These are phyloP conservation scores for Stemphylium vesicarium DNA, from an alignment of 2,329 filamentous ascomycete genomes.

Conservation along the genomic window DNA sequence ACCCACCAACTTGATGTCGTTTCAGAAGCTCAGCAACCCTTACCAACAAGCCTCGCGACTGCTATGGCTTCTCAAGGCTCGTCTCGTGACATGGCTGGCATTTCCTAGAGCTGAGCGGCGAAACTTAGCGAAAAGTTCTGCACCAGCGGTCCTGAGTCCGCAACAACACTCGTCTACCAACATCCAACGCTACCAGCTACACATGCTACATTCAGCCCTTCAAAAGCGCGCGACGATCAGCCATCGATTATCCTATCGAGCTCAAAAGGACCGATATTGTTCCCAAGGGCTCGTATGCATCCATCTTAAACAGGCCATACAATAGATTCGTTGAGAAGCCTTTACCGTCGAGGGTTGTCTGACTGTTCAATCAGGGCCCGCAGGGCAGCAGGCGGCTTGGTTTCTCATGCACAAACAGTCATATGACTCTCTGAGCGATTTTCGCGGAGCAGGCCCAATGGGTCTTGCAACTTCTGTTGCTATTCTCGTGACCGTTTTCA, in stretches of 20 bases:
- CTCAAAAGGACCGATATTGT: conserved; percentile 23
- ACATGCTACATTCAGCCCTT: conserved; percentile 19
- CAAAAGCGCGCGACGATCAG: conserved; percentile 22
- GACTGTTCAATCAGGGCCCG: conserved; percentile 39
- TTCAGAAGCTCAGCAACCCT: conserved; percentile 28
- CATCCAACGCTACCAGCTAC: conserved; percentile 22
- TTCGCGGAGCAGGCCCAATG: conserved; percentile 31
- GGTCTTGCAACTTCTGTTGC: conserved; percentile 23
- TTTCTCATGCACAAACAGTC: conserved; percentile 39
- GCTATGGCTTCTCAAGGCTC: conserved; percentile 18
- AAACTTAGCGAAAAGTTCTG: conserved; percentile 27
- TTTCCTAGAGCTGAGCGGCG: conserved; percentile 33
- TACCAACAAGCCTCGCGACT: conserved; percentile 21
- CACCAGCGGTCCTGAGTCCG: conserved; percentile 12
- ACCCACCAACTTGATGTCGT: conserved; percentile 36
- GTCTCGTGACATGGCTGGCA: conserved; percentile 25
- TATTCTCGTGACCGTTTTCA: conserved; percentile 40
- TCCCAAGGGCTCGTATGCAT: conserved; percentile 33
- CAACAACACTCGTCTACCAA: conserved; percentile 21
- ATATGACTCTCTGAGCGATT: conserved; percentile 34
- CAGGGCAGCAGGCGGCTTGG: conserved; percentile 28
- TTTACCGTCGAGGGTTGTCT: conserved; percentile 24
- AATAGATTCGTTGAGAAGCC: conserved; percentile 29
- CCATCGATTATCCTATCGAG: conserved; percentile 19
- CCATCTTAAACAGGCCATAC: conserved; percentile 29